phyloP scores from a whole-genome alignment of 257 asterid genomes.

The Forsythia suspensa region DNA sequence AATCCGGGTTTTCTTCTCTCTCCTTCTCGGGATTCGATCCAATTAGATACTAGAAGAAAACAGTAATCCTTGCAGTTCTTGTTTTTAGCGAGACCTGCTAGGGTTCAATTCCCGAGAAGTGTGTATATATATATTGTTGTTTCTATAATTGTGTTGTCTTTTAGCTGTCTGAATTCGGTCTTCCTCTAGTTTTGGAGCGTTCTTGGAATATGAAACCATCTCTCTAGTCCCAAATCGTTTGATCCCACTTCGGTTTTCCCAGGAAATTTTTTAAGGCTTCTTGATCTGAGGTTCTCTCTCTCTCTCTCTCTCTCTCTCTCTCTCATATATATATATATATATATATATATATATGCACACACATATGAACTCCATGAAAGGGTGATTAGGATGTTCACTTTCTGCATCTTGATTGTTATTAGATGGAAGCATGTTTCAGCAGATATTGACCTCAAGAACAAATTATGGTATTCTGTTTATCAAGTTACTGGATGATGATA shows the following conservation, averaged over 20 bases:
- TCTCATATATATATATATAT: not conserved
- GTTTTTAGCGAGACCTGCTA: not conserved
- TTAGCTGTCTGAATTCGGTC: slow-evolving; percentile 23
- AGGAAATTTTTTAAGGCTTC: not conserved
- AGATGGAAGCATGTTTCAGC: not conserved
- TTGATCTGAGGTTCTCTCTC: not conserved
- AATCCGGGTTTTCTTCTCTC: slow-evolving; percentile 21
- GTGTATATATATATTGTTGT: slow-evolving; percentile 21
- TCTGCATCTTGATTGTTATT: not conserved
- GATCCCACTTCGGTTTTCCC: not conserved
- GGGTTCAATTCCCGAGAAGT: slow-evolving; percentile 63
- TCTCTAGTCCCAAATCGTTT: slow-evolving; percentile 1
- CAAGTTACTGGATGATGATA: too few relatives aligned
- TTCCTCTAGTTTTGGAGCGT: slow-evolving; percentile 17
- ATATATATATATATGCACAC: too few relatives aligned
- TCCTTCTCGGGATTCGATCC: slow-evolving; percentile 46
- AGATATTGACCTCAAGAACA: not conserved
- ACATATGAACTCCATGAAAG: too few relatives aligned
- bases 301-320: not conserved
- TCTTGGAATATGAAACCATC: slow-evolving; percentile 24
- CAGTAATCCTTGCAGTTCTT: slow-evolving; percentile 29
- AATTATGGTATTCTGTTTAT: not conserved
- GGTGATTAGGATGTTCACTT: not conserved
- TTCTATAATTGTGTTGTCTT: slow-evolving; percentile 29
- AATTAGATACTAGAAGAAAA: slow-evolving; percentile 27